Evolutionary conservation across 2,329 filamentous ascomycete genomes (phyloP).

Genomic region (Cordyceps javanica): DNA sequence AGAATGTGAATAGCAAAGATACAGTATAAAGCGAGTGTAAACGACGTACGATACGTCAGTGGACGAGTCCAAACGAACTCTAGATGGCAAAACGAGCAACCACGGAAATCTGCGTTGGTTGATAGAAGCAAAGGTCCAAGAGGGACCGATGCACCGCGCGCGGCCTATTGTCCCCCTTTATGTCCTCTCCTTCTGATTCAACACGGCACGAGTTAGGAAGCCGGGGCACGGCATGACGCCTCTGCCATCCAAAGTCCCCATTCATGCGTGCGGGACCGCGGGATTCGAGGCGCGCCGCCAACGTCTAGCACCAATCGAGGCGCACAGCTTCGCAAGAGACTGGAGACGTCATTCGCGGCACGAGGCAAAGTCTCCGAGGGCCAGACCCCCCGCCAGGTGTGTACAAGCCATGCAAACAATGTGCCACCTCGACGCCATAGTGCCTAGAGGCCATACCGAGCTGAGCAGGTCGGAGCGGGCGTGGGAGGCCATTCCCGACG

Average conservation of each 20-base stretch:
- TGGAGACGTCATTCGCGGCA: no score
- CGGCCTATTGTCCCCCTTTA: neutral
- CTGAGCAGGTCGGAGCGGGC: neutral
- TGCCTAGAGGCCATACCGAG: neutral
- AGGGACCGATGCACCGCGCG: neutral
- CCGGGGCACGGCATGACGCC: neutral
- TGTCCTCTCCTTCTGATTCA: neutral
- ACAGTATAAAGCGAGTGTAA: neutral
- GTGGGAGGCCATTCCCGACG: neutral
- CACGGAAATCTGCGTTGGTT: neutral
- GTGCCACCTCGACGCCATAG: no score
- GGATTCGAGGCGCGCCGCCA: neutral
- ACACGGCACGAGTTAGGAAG: neutral
- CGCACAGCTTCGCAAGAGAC: neutral
- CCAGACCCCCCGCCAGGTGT: no score
- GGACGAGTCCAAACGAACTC: constrained; percentile 8
- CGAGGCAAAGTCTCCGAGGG: no score
- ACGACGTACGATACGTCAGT: constrained; percentile 12
- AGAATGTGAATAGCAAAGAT: neutral
- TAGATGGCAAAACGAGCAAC: neutral
- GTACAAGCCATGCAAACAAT: no score
- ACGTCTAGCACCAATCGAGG: neutral
- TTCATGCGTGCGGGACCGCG: neutral
- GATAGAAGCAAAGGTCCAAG: neutral
- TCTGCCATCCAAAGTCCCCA: neutral